Base-by-base conservation (phyloP, 164 flowering plant genomes). In the Vitis cinerea region DNA sequence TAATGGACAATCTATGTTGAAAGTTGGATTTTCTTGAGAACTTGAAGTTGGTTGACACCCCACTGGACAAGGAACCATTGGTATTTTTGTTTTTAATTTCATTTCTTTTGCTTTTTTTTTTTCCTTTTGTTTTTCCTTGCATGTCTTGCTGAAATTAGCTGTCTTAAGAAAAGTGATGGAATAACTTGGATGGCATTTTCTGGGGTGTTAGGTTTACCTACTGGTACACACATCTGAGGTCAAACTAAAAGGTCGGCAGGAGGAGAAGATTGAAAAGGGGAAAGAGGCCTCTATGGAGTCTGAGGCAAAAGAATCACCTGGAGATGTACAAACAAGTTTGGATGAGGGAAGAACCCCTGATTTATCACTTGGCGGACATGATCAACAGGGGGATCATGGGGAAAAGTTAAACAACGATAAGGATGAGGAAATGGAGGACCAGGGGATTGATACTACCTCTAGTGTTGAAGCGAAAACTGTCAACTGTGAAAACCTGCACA, bases 141-240 rank as follows among this genome's bases (percentile, higher is more conserved):
- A 53, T 61, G 49, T 29, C 10, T 10, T 44, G 16, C 52, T 55
- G n/a, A 16, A 54, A 1, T 66, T 3, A 66, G n/a, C 5, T 66
- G 69, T 12, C 14, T 12, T 69, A 44, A 7, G 1, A 14, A 7
- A 17, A 52, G 54, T 60, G 27, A 15, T 50, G 9, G 67, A 66
- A 68, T 66, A 31, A 56, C n/a, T 17, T 63, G 49, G 48, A 59
- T 57, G 31, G 19, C 50, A 61, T 66, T 23, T 59, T 6, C 12
- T 75, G 56, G 23, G 48, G 9, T 59, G 50, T 66, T 75, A 95
- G 99, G 96, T 95, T 47, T 91, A 84, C 76, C 67, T 93, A 5
- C 77, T 95, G 84, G 93, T 90, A 75, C 97, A 92, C 80, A 78
- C 85, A n/a, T 57, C 75, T 81, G 88, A 87, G 68, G 81, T 81